Base-by-base conservation (phyloP, 1,284 basidiomycete genomes). In the Boletus hoseneyae region DNA sequence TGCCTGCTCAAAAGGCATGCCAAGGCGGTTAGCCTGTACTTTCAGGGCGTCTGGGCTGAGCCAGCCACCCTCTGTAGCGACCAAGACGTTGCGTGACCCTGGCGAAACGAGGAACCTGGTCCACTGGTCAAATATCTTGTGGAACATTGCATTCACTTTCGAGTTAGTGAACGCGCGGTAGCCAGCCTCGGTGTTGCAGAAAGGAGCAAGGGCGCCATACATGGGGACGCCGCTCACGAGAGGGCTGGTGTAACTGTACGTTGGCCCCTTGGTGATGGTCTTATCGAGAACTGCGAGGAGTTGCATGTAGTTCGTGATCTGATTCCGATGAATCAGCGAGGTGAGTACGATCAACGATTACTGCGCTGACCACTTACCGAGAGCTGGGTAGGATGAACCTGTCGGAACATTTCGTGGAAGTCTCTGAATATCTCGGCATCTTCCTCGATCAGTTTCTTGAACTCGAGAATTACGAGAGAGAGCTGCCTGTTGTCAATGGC, bases 51-150 rank as follows among this genome's bases (percentile, higher is more conserved):
- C 55, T 0, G 60, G 52, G 12, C 72, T 69, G 55, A 81, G 73
- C 79, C 78, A 81, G 4, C 74, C 73, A n/a, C 68, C 58, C 13
- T 61, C 56, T 16, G 58, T 59, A 7, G 53, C 42, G 36, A 59
- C 70, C 36, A 82, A 68, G 18, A 75, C 73, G 10, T 59, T 45
- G 48, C 69, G 60, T 3, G 78, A 80, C 2, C 59, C 69, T 3
- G 69, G 63, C 5, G 74, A 75, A 12, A 62, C 57, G 38, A 83
- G 73, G 63, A 68, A 82, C 23, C 57, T 56, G n/a, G 68, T 65
- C 78, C 78, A 81, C 6, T 66, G 68, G 34, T 74, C 63, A 50
- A 82, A 72, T 38, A 81, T 63, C 29, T 71, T 71, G 44, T 60
- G 55, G 18, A 73, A 62, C 35, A 64, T 52, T 3, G 44, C 55